Percentiles rank a stretch among this genome's conserved stretches.
Conservation (phyloP, 2,329 filamentous ascomycete genomes). For the Sordariomycetes sp. region DNA sequence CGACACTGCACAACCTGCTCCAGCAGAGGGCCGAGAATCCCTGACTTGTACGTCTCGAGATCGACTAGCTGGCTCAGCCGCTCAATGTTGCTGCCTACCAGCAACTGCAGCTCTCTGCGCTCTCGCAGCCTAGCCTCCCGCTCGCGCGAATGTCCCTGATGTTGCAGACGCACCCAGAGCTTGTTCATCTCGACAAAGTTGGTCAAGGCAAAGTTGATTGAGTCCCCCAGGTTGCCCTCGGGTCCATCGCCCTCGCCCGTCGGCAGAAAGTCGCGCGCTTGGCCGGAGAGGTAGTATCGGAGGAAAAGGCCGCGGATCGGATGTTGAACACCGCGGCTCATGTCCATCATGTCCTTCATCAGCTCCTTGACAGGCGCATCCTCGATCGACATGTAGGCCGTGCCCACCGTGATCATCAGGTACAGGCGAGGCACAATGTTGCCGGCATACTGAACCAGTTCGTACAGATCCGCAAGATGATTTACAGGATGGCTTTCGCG, state of each 20-base stretch:
- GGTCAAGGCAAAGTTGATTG: conserved; percentile 94
- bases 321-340: conserved; percentile 96
- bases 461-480: conserved; percentile 95
- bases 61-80: conserved; percentile 92
- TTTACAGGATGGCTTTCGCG: conserved; percentile 97
- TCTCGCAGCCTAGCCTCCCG: conserved; percentile 89
- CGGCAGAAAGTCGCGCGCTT: conserved; percentile 84
- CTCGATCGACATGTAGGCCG: conserved; percentile 97
- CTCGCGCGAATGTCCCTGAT: conserved; percentile 94
- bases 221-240: conserved; percentile 92
- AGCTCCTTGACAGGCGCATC: conserved; percentile 99
- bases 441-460: conserved; percentile 94
- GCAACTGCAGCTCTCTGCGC: conserved; percentile 85
- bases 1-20: conserved; percentile 98
- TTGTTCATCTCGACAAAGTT: conserved; percentile 99
- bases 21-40: conserved; percentile 78
- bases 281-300: conserved; percentile 91
- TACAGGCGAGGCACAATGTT: conserved; percentile 96
- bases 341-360: conserved; percentile 99
- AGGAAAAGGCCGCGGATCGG: conserved; percentile 91
- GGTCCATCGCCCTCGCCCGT: conserved; percentile 77
- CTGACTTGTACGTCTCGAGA: conserved; percentile 84
- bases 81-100: conserved; percentile 95
- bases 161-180: conserved; percentile 93
- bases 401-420: conserved; percentile 98